Evolutionary conservation across 257 asterid genomes (phyloP).

Genomic region (Lavandula angustifolia): DNA sequence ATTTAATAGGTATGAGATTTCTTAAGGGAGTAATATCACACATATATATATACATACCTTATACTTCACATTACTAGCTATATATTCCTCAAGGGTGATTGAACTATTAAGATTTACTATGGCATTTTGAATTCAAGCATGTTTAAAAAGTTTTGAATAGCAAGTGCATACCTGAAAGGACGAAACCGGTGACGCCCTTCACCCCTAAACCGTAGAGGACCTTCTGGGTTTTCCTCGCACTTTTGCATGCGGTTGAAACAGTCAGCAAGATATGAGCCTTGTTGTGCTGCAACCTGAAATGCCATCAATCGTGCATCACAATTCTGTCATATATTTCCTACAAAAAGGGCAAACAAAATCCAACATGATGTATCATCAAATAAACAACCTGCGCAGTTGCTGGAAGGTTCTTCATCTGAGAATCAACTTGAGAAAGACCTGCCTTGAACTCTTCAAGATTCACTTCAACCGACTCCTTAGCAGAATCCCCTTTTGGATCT

Average conservation of each 20-base stretch:
- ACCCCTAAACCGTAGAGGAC: constrained; percentile 92
- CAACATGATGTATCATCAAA: constrained; percentile 7
- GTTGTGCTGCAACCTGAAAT: constrained; percentile 91
- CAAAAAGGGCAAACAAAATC: background rate
- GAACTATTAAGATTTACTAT: too few relatives aligned
- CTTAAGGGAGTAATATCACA: too few relatives aligned
- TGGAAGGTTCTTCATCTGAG: constrained; percentile 93
- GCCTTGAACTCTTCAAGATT: constrained; percentile 75
- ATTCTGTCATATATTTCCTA: background rate
- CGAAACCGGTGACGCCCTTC: constrained; percentile 94
- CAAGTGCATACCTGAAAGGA: constrained; percentile 75
- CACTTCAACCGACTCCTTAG: constrained; percentile 73
- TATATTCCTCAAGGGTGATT: too few relatives aligned
- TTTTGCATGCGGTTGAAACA: constrained; percentile 93
- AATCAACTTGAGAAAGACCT: constrained; percentile 88
- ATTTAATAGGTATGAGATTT: too few relatives aligned
- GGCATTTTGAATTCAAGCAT: too few relatives aligned
- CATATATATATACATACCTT: too few relatives aligned
- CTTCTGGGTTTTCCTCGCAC: constrained; percentile 83
- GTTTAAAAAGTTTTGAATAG: background rate
- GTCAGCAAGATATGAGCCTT: constrained; percentile 90
- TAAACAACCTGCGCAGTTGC: constrained; percentile 93
- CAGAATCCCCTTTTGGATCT: constrained; percentile 54
- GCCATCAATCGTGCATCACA: constrained; percentile 28
- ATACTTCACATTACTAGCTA: too few relatives aligned